Conservation (phyloP, 2,329 filamentous ascomycete genomes). For the Exophiala xenobiotica region DNA sequence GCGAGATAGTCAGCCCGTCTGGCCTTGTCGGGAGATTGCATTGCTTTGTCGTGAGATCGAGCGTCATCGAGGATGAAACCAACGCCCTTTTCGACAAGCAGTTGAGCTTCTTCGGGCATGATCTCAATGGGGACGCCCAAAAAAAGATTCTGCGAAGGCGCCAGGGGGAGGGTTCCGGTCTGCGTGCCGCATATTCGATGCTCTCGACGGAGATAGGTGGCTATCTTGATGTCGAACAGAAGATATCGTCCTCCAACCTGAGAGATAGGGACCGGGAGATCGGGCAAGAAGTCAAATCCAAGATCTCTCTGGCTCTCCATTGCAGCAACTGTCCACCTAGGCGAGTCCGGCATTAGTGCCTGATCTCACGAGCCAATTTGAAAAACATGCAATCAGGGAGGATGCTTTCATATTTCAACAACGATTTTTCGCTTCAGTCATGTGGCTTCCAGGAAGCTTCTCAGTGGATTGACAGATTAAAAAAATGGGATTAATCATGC, state of each 20-base stretch:
- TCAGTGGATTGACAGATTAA: constrained; percentile 87
- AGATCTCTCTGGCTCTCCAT: constrained; percentile 20
- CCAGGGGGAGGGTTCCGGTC: constrained; percentile 83
- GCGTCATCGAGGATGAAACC: constrained; percentile 81
- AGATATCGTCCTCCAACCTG: constrained; percentile 78
- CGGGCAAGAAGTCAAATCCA: constrained; percentile 36
- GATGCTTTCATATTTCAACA: constrained; percentile 42
- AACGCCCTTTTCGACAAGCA: constrained; percentile 73
- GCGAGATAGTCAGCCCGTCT: constrained; percentile 63
- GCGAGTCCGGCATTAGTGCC: constrained; percentile 32
- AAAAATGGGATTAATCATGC: constrained; percentile 62
- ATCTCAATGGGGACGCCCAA: constrained; percentile 84
- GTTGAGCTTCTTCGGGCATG: constrained; percentile 81
- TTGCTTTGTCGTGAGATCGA: constrained; percentile 64
- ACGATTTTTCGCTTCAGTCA: constrained; percentile 47
- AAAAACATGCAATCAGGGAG: constrained; percentile 34
- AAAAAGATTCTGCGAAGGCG: constrained; percentile 93
- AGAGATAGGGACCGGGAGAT: constrained; percentile 73
- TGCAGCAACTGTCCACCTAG: background rate
- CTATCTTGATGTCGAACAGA: constrained; percentile 81
- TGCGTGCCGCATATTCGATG: constrained; percentile 85
- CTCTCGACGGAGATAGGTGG: constrained; percentile 72
- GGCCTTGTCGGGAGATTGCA: constrained; percentile 58
- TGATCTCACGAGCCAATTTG: constrained; percentile 9
- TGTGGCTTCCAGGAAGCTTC: constrained; percentile 48